Percentiles rank a stretch among this genome's conserved stretches.
Conservation (phyloP, 192 early-diverging fungal genomes). For the Entomortierella beljakovae region DNA sequence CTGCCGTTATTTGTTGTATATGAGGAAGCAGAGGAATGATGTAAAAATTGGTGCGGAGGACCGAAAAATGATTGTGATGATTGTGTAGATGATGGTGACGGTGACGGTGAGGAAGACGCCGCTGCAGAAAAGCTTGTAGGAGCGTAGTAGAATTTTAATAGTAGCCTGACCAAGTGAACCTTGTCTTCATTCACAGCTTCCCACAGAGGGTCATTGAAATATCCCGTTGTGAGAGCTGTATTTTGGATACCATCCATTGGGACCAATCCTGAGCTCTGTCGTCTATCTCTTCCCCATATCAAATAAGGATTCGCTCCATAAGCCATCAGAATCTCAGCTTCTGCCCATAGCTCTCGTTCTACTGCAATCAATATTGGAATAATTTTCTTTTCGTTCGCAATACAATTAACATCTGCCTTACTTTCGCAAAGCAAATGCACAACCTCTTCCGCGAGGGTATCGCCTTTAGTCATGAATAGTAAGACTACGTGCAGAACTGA, state of each 20-base stretch:
- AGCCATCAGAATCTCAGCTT: slow-evolving; percentile 54
- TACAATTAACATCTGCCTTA: slow-evolving; percentile 49
- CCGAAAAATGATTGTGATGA: slow-evolving; percentile 54
- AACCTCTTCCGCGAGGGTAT: slow-evolving; percentile 50
- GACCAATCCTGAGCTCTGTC: slow-evolving; percentile 22
- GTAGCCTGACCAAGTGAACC: slow-evolving; percentile 40
- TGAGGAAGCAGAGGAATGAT: slow-evolving; percentile 42
- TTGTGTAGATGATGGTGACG: slow-evolving; percentile 47
- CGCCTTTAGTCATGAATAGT: slow-evolving; percentile 49
- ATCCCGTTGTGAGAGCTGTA: slow-evolving; percentile 16
- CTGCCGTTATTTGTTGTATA: slow-evolving; percentile 51
- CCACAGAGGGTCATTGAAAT: slow-evolving; percentile 44
- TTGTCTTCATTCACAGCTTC: slow-evolving; percentile 54
- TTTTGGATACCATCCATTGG: slow-evolving; percentile 9
- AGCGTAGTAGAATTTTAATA: slow-evolving; percentile 51
- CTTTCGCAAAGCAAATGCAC: slow-evolving; percentile 47
- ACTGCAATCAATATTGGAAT: slow-evolving; percentile 46
- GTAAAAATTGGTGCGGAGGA: slow-evolving; percentile 33
- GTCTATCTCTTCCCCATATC: slow-evolving; percentile 45
- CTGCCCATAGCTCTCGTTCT: slow-evolving; percentile 49
- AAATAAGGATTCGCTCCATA: slow-evolving; percentile 52
- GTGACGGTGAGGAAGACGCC: slow-evolving; percentile 44
- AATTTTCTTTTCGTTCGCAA: slow-evolving; percentile 44
- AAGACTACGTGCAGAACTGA: slow-evolving; percentile 44
- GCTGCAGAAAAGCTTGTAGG: slow-evolving; percentile 47